Base-by-base conservation (phyloP, 441 rosid genomes). In the Geranium incanum region DNA sequence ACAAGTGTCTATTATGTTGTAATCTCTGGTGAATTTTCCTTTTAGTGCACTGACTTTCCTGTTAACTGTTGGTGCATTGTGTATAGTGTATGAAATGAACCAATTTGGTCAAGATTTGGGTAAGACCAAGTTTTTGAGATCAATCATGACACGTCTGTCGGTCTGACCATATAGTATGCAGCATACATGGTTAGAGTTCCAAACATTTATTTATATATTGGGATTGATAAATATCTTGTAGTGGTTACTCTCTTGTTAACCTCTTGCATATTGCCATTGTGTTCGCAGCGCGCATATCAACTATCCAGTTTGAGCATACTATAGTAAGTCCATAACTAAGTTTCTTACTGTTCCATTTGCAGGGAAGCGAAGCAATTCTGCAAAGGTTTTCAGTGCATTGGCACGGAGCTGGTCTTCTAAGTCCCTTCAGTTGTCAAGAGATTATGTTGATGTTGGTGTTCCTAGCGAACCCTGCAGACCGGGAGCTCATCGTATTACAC, bases 401-500 rank as follows among this genome's bases (percentile, higher is more conserved):
- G 84, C 97, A 50, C 87, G 97, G 97, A 90, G 84, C 71, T 86
- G 97, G 99, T 89, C 99, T 75, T 92, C 92, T 37, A 92, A 83
- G 86, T 79, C 87, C 19, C 88, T 87, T 79, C 95, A 86, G 68
- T 45, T 69, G 71, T 65, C 84, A 28, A 83, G 79, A 79, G 90
- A 83, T 71, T 78, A 82, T 75, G 12, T 75, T 45, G 78, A 74
- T 59, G 65, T 66, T 66, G 75, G 70, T 77, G 78, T 80, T 67
- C 76, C 87, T 52, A 73, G 79, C 55, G 91, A 89, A 71, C 95
- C 97, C 37, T 90, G 95, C 83, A 83, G 79, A 71, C 89, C 95
- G 65, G 97, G 95, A 72, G 97, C 95, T 85, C 97, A 94, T 85
- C 81, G 83, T 69, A 70, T 80, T 69, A 87, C 99, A 45, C 94